phyloP scores from a whole-genome alignment of 768 basidiomycete species.

The Boletellus emodensis region DNA sequence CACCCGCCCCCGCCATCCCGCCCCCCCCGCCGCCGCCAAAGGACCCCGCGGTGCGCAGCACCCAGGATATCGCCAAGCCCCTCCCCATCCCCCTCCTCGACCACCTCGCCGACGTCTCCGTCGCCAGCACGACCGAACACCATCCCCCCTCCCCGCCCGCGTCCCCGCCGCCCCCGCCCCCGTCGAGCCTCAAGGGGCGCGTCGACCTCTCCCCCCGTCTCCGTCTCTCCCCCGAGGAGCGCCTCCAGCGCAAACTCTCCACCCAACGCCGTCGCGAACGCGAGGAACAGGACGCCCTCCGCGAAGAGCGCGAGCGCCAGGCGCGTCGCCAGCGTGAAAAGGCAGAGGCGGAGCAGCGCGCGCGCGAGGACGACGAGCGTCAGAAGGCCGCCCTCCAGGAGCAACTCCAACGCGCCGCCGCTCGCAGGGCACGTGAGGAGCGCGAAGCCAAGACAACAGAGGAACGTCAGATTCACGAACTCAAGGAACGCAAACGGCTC shows the following conservation, averaged over 20 bases:
- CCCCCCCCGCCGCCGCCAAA: constrained; percentile 26
- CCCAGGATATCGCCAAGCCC: constrained; percentile 12
- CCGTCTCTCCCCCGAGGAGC: constrained; percentile 26
- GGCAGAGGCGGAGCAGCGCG: constrained; percentile 16
- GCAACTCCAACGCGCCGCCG: constrained; percentile 33
- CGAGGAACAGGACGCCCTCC: constrained; percentile 42
- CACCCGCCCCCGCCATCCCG: not conserved
- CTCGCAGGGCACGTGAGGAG: constrained; percentile 36
- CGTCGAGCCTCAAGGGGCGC: not conserved
- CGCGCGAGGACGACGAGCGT: constrained; percentile 41
- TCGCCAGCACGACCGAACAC: not conserved
- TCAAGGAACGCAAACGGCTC: constrained; percentile 44
- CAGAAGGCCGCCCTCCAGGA: constrained; percentile 44
- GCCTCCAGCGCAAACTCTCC: constrained; percentile 20
- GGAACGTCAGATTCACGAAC: constrained; percentile 38
- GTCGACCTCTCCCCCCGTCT: constrained; percentile 7
- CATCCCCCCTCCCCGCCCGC: constrained; percentile 3
- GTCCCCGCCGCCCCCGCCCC: constrained; percentile 4
- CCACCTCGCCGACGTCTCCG: constrained; percentile 2
- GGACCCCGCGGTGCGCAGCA: constrained; percentile 2
- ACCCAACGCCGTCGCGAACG: constrained; percentile 20
- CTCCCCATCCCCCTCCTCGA: constrained; percentile 19
- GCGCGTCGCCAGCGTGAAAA: constrained; percentile 22
- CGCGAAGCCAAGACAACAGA: constrained; percentile 43
- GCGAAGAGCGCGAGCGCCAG: constrained; percentile 44